Evolutionary conservation across 306 rosid species (phyloP), one percentile per base, ranked within the genome.

Genomic region (Quercus aquifolioides): DNA sequence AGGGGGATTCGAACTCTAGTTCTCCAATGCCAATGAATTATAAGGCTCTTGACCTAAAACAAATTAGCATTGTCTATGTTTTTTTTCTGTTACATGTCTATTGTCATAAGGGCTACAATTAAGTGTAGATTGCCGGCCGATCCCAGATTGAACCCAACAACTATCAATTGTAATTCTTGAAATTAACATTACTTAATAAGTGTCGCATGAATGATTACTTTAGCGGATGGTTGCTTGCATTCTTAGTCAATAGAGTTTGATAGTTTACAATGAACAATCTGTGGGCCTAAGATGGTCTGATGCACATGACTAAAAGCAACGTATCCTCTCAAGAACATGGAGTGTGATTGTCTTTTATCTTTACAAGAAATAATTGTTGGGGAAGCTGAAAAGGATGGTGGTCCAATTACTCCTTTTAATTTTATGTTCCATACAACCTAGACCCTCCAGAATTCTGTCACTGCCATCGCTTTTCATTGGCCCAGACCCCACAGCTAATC

Each of bases 271-370:
- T 21, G 76, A 74, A 85, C 38, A 77, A 79, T 85, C 65, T 41
- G 89, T 87, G 93, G 96, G 87, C 85, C 97, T 71, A 70, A 72
- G 71, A 73, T 71, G 87, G 89, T 87, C 86, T 74, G n/a, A 30
- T 70, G 55, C 93, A 87, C 95, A 86, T 89, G 90, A 78, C 84
- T 69, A 80, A 84, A 81, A 84, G 89, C 88, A 23, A 76, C 7
- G 56, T 76, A 76, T 85, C 82, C 75, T 86, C 83, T 86, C 87
- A 86, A 79, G 89, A 87, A 84, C 92, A 90, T 88, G 91, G 81
- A 74, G 82, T 79, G 75, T 65, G 83, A 75, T 77, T 70, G 60
- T 88, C 83, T 72, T 11, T 82, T 79, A 70, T 88, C 91, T 62
- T 71, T 56, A 62, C 75, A 67, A 19, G 2, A 78, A 88, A 88